A percentile compares a stretch with the other conserved stretches of the same genome.
Evolutionary conservation across 2,329 filamentous ascomycete species (phyloP).

Genomic region (Ceratocystiopsis brevicomis): DNA sequence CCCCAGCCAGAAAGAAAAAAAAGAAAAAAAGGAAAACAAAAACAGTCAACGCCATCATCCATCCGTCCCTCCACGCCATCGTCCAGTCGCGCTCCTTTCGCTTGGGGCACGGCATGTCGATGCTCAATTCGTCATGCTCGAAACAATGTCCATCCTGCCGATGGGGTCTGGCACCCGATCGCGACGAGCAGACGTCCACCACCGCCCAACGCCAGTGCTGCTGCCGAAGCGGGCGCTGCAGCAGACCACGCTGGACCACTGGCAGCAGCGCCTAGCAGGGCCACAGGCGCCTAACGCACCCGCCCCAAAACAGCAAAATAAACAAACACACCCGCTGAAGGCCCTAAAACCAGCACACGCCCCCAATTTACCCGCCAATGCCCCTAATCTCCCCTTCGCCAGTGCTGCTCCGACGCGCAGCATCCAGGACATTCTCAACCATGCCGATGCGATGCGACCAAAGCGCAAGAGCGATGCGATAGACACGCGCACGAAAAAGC

Average conservation of each 20-base stretch:
- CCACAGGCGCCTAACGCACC: background rate
- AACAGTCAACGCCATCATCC: background rate
- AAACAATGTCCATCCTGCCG: slow-evolving; percentile 8
- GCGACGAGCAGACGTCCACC: slow-evolving; percentile 9
- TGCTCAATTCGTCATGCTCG: slow-evolving; percentile 8
- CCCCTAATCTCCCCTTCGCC: slow-evolving; percentile 1
- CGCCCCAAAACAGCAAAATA: slow-evolving; percentile 1
- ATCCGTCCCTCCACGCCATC: background rate
- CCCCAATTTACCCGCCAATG: too few species aligned
- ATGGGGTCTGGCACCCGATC: slow-evolving; percentile 11
- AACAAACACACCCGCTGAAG: background rate
- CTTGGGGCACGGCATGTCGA: background rate
- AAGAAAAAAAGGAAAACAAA: background rate
- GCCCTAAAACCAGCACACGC: background rate
- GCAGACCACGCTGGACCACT: slow-evolving; percentile 6
- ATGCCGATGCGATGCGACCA: slow-evolving; percentile 5
- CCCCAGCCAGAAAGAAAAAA: background rate
- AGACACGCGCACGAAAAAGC: background rate
- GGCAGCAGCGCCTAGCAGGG: slow-evolving; percentile 1
- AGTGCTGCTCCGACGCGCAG: slow-evolving; percentile 5
- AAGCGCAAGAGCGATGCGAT: slow-evolving; percentile 5
- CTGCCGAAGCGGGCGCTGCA: slow-evolving; percentile 7
- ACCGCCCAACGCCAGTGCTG: slow-evolving; percentile 6
- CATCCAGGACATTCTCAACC: slow-evolving; percentile 7
- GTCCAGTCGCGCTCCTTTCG: background rate